A percentile compares a stretch with the other conserved stretches of the same genome.
phyloP scores from a whole-genome alignment of 1,284 basidiomycete species.

The Fistulinella staudtii region DNA sequence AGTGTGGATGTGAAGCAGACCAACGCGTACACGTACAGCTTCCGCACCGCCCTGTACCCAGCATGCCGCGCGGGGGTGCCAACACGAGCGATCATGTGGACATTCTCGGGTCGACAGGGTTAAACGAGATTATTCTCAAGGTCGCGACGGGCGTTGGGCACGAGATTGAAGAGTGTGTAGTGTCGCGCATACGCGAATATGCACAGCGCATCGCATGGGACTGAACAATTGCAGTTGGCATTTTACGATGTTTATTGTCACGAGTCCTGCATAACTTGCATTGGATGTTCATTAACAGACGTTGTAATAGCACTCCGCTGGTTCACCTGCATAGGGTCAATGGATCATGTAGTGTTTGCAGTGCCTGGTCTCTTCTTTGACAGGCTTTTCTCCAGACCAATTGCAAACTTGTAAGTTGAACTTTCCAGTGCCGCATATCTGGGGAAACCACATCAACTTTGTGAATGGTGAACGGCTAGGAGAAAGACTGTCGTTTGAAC shows the following conservation, averaged over 20 bases:
- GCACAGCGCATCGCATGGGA: constrained; percentile 78
- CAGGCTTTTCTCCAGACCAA: too few relatives aligned
- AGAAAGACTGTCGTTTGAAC: too few relatives aligned
- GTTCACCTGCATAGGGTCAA: too few relatives aligned
- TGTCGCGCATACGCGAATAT: constrained; percentile 81
- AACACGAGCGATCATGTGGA: constrained; percentile 93
- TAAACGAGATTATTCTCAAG: constrained; percentile 92
- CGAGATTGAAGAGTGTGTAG: constrained; percentile 70
- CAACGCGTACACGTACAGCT: constrained; percentile 47
- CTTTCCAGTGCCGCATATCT: too few relatives aligned
- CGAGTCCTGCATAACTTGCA: not conserved
- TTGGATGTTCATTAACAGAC: too few relatives aligned
- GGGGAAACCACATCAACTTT: too few relatives aligned
- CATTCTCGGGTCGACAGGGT: constrained; percentile 80
- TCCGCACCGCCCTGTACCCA: constrained; percentile 80
- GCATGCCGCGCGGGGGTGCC: constrained; percentile 84
- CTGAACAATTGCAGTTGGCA: constrained; percentile 22
- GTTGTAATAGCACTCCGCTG: too few relatives aligned
- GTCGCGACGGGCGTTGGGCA: constrained; percentile 75
- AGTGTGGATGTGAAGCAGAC: constrained; percentile 3
- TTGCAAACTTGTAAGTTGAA: too few relatives aligned
- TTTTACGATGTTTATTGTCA: not conserved
- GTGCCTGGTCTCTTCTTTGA: too few relatives aligned
- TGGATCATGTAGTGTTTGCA: too few relatives aligned
- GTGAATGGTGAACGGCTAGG: too few relatives aligned